Conservation (phyloP, 1,284 basidiomycete species). For the Ganoderma lucidum region DNA sequence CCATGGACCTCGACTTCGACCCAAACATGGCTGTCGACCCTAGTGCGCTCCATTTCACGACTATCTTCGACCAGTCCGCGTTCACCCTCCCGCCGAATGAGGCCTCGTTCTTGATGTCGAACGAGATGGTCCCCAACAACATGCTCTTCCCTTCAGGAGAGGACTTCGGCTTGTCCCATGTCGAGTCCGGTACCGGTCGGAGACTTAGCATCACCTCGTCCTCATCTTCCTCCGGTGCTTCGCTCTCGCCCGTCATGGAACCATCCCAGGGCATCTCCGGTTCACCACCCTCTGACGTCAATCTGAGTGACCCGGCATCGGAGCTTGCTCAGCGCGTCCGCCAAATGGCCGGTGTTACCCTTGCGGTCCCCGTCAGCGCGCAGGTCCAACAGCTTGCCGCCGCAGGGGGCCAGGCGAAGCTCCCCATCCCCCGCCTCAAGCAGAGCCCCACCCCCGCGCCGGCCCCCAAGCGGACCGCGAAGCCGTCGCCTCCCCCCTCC, state of each 20-base stretch:
- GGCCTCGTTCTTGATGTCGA: slow-evolving; percentile 29
- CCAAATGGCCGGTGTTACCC: slow-evolving; percentile 65
- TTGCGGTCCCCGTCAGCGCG: slow-evolving; percentile 59
- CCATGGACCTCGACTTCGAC: slow-evolving; percentile 63
- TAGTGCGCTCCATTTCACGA: slow-evolving; percentile 63
- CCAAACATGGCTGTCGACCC: slow-evolving; percentile 65
- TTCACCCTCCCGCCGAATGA: slow-evolving; percentile 25
- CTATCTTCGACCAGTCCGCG: slow-evolving; percentile 39
- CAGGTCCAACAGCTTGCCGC: slow-evolving; percentile 44
- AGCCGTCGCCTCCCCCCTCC: slow-evolving; percentile 36
- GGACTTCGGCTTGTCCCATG: slow-evolving; percentile 25
- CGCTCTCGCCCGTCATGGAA: slow-evolving; percentile 56
- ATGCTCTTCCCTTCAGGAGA: slow-evolving; percentile 34
- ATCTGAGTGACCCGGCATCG: slow-evolving; percentile 50
- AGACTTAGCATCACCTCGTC: slow-evolving; percentile 55
- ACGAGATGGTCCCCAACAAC: slow-evolving; percentile 23
- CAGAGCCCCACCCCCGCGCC: slow-evolving; percentile 34
- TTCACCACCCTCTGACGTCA: slow-evolving; percentile 38
- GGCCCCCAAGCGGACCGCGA: slow-evolving; percentile 35
- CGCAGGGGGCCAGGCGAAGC: slow-evolving; percentile 42
- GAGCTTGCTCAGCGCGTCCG: slow-evolving; percentile 67
- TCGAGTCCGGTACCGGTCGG: slow-evolving; percentile 37
- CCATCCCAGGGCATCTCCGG: slow-evolving; percentile 33
- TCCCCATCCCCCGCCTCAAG: slow-evolving; percentile 45
- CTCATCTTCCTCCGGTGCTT: slow-evolving; percentile 59